Evolutionary conservation across 148 eudicot genomes (phyloP), one percentile per base, ranked within the genome.

Genomic region (Salicornia ramosissima): DNA sequence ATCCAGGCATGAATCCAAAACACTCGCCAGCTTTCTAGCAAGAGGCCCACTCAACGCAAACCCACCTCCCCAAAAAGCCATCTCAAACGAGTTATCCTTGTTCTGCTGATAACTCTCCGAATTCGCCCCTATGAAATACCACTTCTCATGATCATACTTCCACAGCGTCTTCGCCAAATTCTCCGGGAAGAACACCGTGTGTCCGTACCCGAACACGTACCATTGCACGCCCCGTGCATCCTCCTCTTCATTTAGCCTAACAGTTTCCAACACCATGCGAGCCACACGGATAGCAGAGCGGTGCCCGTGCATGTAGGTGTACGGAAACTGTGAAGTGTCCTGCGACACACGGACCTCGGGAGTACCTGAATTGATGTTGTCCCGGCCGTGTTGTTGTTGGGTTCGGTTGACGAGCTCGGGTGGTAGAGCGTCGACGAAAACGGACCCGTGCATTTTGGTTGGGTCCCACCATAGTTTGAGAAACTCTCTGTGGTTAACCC

Each of bases 31-130:
- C 2, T 82, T 85, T 74, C 69, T 81, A 0, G 98, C 96, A 19
- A 92, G 79, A 0, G 96, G 85, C 49, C 87, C 87, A 59, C 98
- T 92, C 18, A 92, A 61, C 1, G 94, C 98, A 59, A 90, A 92
- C 39, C 98, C 98, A 7, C 80, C 98, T 16, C 90, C 96, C 31
- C 96, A 89, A 76, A 85, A 88, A 0, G 88, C 94, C 98, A 90
- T 88, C 0, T 74, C 88, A 56, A 72, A 83, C 0, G 94, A 88
- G 65, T 81, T 81, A 2, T 22, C 57, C 33, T 53, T 80, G 56
- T 85, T 92, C 64, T 86, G 91, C 69, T 66, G 74, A 54, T 61
- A 61, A 42, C 80, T 79, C 79, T 92, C 98, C 0, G 96, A 90
- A 57, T 77, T 88, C 1, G 82, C 36, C 70, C 98, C 98, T 40